Percentiles rank a stretch among this genome's conserved stretches.
These are phyloP conservation scores for Boletales sp. DNA, from an alignment of 768 basidiomycete species.

Conservation along the genomic window DNA sequence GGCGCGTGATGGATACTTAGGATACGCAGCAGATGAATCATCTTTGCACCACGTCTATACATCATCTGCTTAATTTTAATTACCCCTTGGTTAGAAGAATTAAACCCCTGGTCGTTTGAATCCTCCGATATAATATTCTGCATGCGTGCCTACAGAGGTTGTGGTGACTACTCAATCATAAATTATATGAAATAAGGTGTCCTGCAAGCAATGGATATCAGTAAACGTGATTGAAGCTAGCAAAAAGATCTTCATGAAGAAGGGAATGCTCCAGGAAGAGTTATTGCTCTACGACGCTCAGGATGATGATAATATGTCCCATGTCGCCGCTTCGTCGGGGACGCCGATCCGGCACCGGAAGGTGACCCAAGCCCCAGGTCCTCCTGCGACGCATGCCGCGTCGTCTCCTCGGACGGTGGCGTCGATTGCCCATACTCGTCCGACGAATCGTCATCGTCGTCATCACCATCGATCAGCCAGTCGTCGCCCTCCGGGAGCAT, in stretches of 20 bases:
- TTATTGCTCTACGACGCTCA: conserved; percentile 47
- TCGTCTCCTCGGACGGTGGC: conserved; percentile 20
- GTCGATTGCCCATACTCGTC: conserved; percentile 39
- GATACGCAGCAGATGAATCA: conserved; percentile 9
- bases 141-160: background rate
- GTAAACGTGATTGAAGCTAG: background rate
- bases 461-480: conserved; percentile 50
- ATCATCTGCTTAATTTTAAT: conserved; percentile 26
- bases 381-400: conserved; percentile 20
- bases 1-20: background rate
- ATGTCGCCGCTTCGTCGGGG: conserved; percentile 55
- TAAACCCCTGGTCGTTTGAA: too few species aligned
- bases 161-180: background rate
- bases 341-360: conserved; percentile 15
- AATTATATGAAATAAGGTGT: background rate
- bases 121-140: too few species aligned
- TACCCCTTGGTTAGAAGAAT: background rate
- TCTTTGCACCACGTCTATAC: conserved; percentile 14
- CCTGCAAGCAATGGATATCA: too few species aligned
- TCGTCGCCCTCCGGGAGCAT: conserved; percentile 75
- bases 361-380: conserved; percentile 15
- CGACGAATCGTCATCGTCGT: conserved; percentile 36
- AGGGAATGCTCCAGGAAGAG: conserved; percentile 58
- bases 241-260: conserved; percentile 6
- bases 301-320: conserved; percentile 87